Conservation (phyloP, 2,329 filamentous ascomycete species). For the Fusarium sp. region DNA sequence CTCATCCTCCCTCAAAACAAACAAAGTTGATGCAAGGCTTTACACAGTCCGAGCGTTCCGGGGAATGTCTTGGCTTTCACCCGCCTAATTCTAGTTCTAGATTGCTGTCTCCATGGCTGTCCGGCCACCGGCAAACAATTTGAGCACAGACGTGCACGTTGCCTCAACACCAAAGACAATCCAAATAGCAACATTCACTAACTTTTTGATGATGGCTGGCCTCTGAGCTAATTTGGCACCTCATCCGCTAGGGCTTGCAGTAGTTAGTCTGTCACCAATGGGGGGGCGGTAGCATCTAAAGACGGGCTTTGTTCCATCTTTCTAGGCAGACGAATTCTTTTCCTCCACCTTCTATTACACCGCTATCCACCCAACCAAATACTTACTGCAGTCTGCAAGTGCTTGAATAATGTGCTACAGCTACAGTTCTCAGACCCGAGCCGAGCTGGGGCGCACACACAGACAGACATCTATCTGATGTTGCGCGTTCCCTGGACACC, state of each 20-base stretch:
- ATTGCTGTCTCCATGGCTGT: conserved; percentile 27
- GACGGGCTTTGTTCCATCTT: conserved; percentile 21
- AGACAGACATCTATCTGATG: conserved; percentile 25
- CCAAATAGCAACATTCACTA: not conserved
- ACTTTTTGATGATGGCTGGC: conserved; percentile 5
- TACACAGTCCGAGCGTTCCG: conserved; percentile 30
- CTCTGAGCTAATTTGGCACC: conserved; percentile 2
- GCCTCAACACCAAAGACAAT: conserved; percentile 25
- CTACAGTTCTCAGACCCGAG: not conserved
- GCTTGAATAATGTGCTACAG: conserved; percentile 15
- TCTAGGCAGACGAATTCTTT: conserved; percentile 44
- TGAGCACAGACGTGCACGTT: conserved; percentile 17
- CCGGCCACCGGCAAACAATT: conserved; percentile 27
- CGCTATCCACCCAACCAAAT: conserved; percentile 3
- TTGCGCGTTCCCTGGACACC: conserved; percentile 24
- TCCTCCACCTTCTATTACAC: conserved; percentile 17
- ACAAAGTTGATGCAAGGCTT: conserved; percentile 4
- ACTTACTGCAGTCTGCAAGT: conserved; percentile 4
- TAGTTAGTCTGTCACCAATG: conserved; percentile 23
- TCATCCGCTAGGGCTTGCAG: conserved; percentile 38
- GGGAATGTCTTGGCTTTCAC: conserved; percentile 16
- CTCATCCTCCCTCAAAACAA: not conserved
- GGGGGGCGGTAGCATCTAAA: not conserved
- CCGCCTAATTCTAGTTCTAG: conserved; percentile 29
- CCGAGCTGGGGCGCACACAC: not conserved